Base-by-base conservation (phyloP, 148 eudicot genomes). In the Talinum fruticosum region DNA sequence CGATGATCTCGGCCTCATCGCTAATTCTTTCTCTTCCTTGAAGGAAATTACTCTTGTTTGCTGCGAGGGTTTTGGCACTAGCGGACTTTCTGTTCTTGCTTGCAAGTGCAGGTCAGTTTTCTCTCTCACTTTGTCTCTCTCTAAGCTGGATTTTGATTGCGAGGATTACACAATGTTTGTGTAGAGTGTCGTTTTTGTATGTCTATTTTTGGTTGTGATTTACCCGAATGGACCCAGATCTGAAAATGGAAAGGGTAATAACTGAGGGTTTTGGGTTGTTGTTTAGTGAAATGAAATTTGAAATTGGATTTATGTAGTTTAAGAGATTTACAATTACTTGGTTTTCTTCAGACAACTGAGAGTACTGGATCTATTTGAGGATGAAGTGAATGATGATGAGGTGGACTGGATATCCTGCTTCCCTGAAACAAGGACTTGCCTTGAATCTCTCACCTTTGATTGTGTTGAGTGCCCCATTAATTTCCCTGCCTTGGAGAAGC, bases 361-460 rank as follows among this genome's bases (percentile, higher is more conserved):
- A 74, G 95, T 90, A 61, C 83, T 93, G 82, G 97, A 90, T 84
- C 89, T 93, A 82, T 84, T 88, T 34, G 97, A 93, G 77, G 89
- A 74, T 66, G 97, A 93, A 75, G 90, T 93, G 62, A 66, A 75
- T 1, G 91, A 91, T 64, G 94, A 87, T 75, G 95, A 87, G 23
- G 87, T 88, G 69, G 97, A 93, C 81, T 93, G 97, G 97, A 84
- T 93, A 72, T 90, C 93, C 2, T 84, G 87, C 78, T 93, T 93
- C 64, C 95, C 95, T 0, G 92, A 86, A 49, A 79, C 81, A 12
- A 85, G 70, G 70, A 90, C 93, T 44, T 88, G 86, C 74, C 82
- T 93, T 0, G 97, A 90, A 78, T 90, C 95, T 21, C 89, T 93
- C 49, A 79, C 77, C 12, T 93, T 93, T 49, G 97, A 93, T 12